These are phyloP conservation scores for Gastrolobium villosum DNA, from an alignment of 306 rosid genomes.

Conservation along the genomic window DNA sequence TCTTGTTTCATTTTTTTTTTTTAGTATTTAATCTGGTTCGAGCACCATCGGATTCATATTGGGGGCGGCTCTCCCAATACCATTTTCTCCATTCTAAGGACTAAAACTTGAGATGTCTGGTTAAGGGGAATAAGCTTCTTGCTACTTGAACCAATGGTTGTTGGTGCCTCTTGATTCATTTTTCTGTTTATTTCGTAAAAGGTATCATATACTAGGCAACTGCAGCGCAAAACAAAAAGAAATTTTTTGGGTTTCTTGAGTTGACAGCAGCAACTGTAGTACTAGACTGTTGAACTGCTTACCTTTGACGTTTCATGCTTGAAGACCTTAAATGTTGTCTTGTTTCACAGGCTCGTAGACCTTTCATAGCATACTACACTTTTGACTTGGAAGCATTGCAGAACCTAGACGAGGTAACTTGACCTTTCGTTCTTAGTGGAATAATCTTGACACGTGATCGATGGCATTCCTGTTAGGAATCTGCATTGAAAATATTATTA, in stretches of 20 bases:
- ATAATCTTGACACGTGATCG: neutral
- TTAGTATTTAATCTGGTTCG: no score
- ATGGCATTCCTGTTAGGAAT: conserved; percentile 24
- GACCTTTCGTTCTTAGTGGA: conserved; percentile 17
- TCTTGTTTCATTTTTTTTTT: neutral
- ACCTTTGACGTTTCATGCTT: conserved; percentile 17
- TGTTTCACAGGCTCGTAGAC: conserved; percentile 81
- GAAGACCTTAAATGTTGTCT: conserved; percentile 25
- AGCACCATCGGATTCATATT: no score
- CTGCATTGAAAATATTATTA: neutral
- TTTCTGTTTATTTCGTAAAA: neutral
- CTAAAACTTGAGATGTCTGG: no score
- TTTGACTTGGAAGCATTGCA: conserved; percentile 64
- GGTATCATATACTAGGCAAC: neutral
- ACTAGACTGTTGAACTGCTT: conserved; percentile 19
- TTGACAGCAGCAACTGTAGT: conserved; percentile 17
- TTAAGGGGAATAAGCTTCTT: no score
- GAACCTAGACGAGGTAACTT: conserved; percentile 74
- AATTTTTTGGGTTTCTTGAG: neutral
- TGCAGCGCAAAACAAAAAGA: neutral
- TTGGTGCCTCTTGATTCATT: neutral
- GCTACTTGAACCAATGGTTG: no score
- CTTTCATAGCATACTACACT: conserved; percentile 79
- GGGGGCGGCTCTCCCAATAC: no score
- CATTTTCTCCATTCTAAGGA: no score